Evolutionary conservation across 345 rosid species (phyloP).

Genomic region (Luvunga scandens): DNA sequence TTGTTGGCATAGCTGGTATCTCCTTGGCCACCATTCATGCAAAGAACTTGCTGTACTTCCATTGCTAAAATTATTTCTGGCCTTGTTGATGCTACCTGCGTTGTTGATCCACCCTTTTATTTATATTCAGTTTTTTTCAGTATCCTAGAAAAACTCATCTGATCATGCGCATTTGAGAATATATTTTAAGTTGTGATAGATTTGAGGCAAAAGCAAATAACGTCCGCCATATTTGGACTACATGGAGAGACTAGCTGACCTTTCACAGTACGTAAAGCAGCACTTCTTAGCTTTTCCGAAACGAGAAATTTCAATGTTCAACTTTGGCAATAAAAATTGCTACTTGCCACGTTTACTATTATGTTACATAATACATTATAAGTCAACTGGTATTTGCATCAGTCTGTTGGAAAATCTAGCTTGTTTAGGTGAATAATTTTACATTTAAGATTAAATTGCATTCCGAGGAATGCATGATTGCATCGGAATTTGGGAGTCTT

Average conservation of each 20-base stretch:
- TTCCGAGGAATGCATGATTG: too few species aligned
- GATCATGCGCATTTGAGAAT: not conserved
- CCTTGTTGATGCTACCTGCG: not conserved
- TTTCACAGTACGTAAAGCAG: not conserved
- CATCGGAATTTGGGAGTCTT: not conserved
- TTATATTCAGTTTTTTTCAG: not conserved
- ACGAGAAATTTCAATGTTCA: not conserved
- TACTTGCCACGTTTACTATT: too few species aligned
- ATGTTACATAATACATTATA: too few species aligned
- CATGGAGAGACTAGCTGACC: not conserved
- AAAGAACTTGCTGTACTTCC: not conserved
- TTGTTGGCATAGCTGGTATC: not conserved
- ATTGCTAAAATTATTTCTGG: not conserved
- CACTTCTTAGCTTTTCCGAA: not conserved
- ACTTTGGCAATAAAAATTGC: not conserved
- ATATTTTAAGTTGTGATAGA: not conserved
- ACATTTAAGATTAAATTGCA: too few species aligned
- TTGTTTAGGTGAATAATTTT: too few species aligned
- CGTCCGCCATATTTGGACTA: not conserved
- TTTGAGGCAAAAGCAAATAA: not conserved
- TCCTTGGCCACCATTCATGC: slow-evolving; percentile 4
- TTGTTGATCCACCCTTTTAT: not conserved
- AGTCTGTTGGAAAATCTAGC: too few species aligned
- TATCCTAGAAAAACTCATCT: not conserved
- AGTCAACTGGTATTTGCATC: too few species aligned